These are phyloP conservation scores for Fusarium sp. DNA, from an alignment of 2,329 filamentous ascomycete genomes.

Conservation along the genomic window DNA sequence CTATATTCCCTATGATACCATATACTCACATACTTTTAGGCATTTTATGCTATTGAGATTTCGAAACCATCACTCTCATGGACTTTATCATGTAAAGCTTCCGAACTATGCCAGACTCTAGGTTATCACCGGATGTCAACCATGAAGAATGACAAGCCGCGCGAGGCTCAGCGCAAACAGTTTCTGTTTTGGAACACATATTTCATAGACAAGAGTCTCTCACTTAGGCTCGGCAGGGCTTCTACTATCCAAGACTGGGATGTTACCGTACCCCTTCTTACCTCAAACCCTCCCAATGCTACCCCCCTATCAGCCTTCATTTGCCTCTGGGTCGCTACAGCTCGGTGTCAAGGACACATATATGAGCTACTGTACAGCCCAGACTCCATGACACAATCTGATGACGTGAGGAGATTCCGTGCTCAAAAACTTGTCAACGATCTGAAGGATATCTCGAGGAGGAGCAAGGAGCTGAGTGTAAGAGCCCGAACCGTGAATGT, in stretches of 20 bases:
- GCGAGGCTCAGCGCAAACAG: conserved; percentile 33
- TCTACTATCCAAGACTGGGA: conserved; percentile 67
- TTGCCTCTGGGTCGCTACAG: conserved; percentile 59
- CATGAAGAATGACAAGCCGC: conserved; percentile 35
- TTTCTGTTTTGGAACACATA: conserved; percentile 68
- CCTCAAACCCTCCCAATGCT: conserved; percentile 45
- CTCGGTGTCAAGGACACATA: conserved; percentile 64
- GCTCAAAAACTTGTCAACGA: conserved; percentile 46
- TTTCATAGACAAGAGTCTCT: conserved; percentile 63
- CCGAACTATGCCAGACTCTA: conserved; percentile 45
- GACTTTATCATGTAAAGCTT: conserved; percentile 45
- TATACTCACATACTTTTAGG: conserved; percentile 29
- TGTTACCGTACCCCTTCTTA: conserved; percentile 54
- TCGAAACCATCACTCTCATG: conserved; percentile 47
- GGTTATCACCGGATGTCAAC: conserved; percentile 44
- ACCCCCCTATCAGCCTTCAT: conserved; percentile 49
- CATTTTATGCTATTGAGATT: conserved; percentile 46
- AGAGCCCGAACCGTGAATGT: not conserved
- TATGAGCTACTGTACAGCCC: conserved; percentile 64
- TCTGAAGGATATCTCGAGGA: conserved; percentile 42
- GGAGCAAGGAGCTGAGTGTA: conserved; percentile 26
- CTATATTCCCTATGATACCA: no score
- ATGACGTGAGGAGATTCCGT: conserved; percentile 46
- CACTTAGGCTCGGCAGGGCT: conserved; percentile 62
- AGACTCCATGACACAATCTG: conserved; percentile 49